phyloP scores from a whole-genome alignment of 1,284 basidiomycete species.

The Neolentinus lepideus region DNA sequence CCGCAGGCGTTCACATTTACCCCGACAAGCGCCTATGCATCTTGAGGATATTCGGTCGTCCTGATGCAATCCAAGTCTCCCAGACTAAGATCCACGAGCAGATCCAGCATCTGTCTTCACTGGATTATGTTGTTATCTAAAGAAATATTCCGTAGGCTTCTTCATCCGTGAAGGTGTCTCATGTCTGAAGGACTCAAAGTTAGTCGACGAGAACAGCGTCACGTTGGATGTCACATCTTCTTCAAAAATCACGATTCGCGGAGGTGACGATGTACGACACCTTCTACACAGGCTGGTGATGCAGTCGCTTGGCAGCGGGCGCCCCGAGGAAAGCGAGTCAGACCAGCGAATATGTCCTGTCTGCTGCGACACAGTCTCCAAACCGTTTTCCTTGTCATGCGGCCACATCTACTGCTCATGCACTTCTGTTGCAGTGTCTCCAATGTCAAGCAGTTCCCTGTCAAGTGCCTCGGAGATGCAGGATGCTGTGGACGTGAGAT shows the following conservation, averaged over 20 bases:
- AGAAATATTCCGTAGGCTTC: not conserved
- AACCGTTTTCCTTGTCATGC: conserved; percentile 39
- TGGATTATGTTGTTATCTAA: not conserved
- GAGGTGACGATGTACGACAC: not conserved
- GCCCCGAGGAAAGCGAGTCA: not conserved
- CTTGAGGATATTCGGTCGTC: not conserved
- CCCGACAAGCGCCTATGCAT: not conserved
- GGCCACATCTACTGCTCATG: conserved; percentile 44
- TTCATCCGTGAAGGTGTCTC: not conserved
- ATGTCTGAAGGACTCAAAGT: not conserved
- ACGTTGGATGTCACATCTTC: not conserved
- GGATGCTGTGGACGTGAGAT: conserved; percentile 36
- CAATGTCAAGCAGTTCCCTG: conserved; percentile 38
- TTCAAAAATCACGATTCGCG: not conserved
- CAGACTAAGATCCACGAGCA: not conserved
- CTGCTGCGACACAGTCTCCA: conserved; percentile 37
- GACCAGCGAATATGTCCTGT: conserved; percentile 35
- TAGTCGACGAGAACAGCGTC: not conserved
- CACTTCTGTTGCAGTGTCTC: conserved; percentile 41
- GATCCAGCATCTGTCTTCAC: not conserved
- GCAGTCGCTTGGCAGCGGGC: not conserved
- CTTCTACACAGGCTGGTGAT: not conserved
- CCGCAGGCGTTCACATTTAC: not conserved
- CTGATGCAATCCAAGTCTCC: not conserved
- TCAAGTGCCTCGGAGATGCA: conserved; percentile 46